Base-by-base conservation (phyloP, 352 stramenopile species). In the Peronosclerospora sorghi region DNA sequence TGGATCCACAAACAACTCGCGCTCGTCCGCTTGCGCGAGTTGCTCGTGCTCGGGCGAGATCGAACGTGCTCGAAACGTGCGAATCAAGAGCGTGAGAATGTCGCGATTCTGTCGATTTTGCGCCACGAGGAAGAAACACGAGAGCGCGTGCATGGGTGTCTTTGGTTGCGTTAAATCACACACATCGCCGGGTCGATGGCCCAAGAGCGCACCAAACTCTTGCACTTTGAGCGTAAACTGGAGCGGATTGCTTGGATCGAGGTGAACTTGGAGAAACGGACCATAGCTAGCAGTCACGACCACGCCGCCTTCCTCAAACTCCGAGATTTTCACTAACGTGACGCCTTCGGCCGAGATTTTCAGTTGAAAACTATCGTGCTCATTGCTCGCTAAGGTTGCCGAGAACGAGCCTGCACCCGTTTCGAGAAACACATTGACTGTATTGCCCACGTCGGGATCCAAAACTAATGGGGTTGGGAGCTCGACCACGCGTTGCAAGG, bases 71-170 rank as follows among this genome's bases (percentile, higher is more conserved):
- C 78, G 75, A n/a, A 86, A 84, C n/a, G 62, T 70, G 6, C 78
- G 74, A 36, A 87, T 83, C 8, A 90, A 41, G 7, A 82, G 40
- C 17, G 75, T 65, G 28, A 90, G 27, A 32, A 88, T 90, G 34
- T 88, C 78, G 4, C 78, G 75, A 38, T 90, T 75, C 40, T 90
- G 72, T 13, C 62, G 64, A 24, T 87, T 90, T 56, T 82, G 78
- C 1, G 78, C 74, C 17, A 86, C 60, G 26, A 90, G 40, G 24
- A 86, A 83, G 48, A 86, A 85, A 18, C 75, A 87, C 5, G 78
- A 87, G 2, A 85, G 44, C 14, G 59, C 45, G 5, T 52, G 47
- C 3, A 90, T 39, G 21, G 15, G 62, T n/a, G n/a, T n/a, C n/a
- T n/a, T 56, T 12, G 59, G 62, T 4, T 54, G 56, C 43, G 80